phyloP scores from a whole-genome alignment of 129 eudicot genomes.

The carrot (Daucus carota) region DH1_v3.0 NC_030383.2:6842001-6842500 shows the following conservation, averaged over 20 bases:
- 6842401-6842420: constrained; percentile 58
- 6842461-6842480: constrained; percentile 73
- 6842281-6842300: constrained; percentile 79
- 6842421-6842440: constrained; percentile 86
- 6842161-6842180: background rate
- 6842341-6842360: constrained; percentile 42
- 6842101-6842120: background rate
- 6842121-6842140: background rate
- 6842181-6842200: background rate
- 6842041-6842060: too few relatives aligned
- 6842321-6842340: constrained; percentile 55
- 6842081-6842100: background rate
- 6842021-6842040: too few relatives aligned
- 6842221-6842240: constrained; percentile 78
- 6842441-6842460: constrained; percentile 93
- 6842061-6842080: background rate
- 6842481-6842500: constrained; percentile 60
- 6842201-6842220: background rate
- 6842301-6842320: constrained; percentile 79
- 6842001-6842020: background rate
- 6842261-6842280: constrained; percentile 85
- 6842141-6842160: background rate
- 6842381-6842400: constrained; percentile 84
- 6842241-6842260: constrained; percentile 94
- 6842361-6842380: constrained; percentile 53